These are phyloP conservation scores for Daedaleopsis sinensis DNA, from an alignment of 768 basidiomycete species.

Conservation along the genomic window DNA sequence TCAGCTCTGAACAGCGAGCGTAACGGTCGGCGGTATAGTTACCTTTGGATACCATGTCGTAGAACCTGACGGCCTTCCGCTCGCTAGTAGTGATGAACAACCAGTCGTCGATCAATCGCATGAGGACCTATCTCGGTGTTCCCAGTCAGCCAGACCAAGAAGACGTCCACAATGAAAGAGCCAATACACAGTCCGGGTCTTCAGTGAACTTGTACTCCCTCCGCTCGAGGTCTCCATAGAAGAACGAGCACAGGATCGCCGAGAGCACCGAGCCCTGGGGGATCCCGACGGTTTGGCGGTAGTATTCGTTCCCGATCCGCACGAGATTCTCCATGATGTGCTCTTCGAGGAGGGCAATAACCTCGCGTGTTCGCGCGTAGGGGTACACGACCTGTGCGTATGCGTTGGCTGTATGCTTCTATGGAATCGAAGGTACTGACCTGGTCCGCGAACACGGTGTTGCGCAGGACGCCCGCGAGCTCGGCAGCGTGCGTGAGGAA, in stretches of 20 bases:
- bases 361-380: conserved; percentile 53
- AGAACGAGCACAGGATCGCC: conserved; percentile 89
- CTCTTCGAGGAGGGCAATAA: conserved; percentile 78
- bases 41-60: conserved; percentile 79
- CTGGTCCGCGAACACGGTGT: conserved; percentile 87
- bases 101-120: conserved; percentile 95
- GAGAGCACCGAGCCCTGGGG: conserved; percentile 99
- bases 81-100: conserved; percentile 77
- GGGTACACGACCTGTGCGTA: conserved; percentile 55
- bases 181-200: conserved; percentile 64
- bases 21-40: conserved; percentile 2
- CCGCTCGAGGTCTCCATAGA: conserved; percentile 90
- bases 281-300: conserved; percentile 90
- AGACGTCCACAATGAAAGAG: background rate
- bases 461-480: conserved; percentile 65
- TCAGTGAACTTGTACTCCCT: conserved; percentile 53
- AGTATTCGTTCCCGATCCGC: conserved; percentile 86
- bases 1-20: background rate
- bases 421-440: conserved; percentile 39
- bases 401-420: background rate
- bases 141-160: background rate
- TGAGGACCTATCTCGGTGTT: conserved; percentile 54
- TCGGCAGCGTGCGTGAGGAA: conserved; percentile 72
- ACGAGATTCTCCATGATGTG: conserved; percentile 94
- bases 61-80: conserved; percentile 63